Percentiles rank a stretch among this genome's conserved stretches.
phyloP scores from a whole-genome alignment of 495 filamentous ascomycete genomes.

The Neurospora pannonica region DNA sequence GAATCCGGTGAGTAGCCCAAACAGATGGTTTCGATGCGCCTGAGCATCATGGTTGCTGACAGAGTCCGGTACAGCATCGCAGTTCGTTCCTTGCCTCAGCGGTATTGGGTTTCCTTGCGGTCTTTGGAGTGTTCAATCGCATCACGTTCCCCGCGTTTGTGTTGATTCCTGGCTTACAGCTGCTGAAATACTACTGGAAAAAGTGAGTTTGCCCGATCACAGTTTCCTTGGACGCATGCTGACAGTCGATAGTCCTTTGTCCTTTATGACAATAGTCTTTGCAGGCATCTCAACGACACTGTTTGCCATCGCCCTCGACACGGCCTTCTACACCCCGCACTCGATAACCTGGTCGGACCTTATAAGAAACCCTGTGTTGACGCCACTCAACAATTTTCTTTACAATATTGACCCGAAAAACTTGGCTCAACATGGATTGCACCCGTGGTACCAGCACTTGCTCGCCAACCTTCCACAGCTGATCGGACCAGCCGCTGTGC shows the following conservation, averaged over 20 bases:
- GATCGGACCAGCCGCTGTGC: conserved; percentile 73
- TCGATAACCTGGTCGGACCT: conserved; percentile 48
- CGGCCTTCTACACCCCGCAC: conserved; percentile 61
- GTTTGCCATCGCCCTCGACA: conserved; percentile 72
- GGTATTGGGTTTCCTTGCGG: conserved; percentile 67
- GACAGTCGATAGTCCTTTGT: conserved; percentile 49
- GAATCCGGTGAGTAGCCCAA: conserved; percentile 49
- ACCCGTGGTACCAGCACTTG: conserved; percentile 85
- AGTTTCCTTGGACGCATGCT: conserved; percentile 7
- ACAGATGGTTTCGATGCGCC: background rate
- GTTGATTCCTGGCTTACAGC: conserved; percentile 65
- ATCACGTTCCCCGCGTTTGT: conserved; percentile 95
- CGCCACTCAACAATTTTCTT: conserved; percentile 80
- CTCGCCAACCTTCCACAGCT: conserved; percentile 79
- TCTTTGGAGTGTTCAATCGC: conserved; percentile 86
- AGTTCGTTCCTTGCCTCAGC: conserved; percentile 65
- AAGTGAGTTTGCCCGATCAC: conserved; percentile 45
- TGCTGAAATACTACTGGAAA: conserved; percentile 74
- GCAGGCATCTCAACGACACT: conserved; percentile 53
- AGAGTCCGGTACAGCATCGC: conserved; percentile 43
- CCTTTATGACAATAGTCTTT: conserved; percentile 49
- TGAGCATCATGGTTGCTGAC: conserved; percentile 1
- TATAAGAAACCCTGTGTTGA: conserved; percentile 58
- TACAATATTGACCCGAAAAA: conserved; percentile 76
- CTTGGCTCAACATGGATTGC: conserved; percentile 79